These are phyloP conservation scores for Micractinium conductrix DNA, from an alignment of 139 green algal genomes.

Conservation along the genomic window DNA sequence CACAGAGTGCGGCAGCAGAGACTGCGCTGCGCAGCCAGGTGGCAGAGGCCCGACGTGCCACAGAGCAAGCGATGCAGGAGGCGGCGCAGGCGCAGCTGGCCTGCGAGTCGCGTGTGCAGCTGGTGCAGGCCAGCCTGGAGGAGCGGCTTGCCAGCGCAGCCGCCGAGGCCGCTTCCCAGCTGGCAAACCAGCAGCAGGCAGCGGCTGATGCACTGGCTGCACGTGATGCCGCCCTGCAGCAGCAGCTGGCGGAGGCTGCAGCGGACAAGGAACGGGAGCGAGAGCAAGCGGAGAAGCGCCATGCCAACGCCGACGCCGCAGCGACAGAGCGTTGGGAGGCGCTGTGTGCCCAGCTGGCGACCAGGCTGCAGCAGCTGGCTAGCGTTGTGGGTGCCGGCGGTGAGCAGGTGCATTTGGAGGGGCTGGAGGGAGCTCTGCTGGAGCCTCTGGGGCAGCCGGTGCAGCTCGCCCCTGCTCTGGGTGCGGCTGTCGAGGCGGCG, in stretches of 20 bases:
- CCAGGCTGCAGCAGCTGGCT: not conserved
- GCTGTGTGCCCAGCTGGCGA: not conserved
- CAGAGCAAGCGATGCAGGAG: not conserved
- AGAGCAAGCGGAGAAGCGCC: not conserved
- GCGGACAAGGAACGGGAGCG: not conserved
- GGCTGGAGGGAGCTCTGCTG: not conserved
- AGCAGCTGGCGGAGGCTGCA: not conserved
- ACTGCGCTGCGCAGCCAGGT: not conserved
- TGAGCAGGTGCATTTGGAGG: not conserved
- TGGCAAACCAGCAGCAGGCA: constrained; percentile 4
- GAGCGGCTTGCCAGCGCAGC: not conserved
- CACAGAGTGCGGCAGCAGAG: not conserved
- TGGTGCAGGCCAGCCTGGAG: not conserved
- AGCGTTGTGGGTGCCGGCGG: not conserved
- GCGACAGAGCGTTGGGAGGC: not conserved
- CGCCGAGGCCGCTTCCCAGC: not conserved
- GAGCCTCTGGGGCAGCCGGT: not conserved
- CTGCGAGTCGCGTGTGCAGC: not conserved
- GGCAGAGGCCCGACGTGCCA: not conserved
- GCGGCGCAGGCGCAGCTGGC: not conserved
- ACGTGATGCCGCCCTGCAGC: not conserved
- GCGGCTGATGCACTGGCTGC: not conserved
- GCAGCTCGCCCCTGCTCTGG: no score
- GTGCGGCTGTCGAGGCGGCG: no score
- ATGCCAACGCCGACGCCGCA: not conserved